Evolutionary conservation across 345 rosid species (phyloP), one percentile per base, ranked within the genome.

Genomic region (Trapa incisa): DNA sequence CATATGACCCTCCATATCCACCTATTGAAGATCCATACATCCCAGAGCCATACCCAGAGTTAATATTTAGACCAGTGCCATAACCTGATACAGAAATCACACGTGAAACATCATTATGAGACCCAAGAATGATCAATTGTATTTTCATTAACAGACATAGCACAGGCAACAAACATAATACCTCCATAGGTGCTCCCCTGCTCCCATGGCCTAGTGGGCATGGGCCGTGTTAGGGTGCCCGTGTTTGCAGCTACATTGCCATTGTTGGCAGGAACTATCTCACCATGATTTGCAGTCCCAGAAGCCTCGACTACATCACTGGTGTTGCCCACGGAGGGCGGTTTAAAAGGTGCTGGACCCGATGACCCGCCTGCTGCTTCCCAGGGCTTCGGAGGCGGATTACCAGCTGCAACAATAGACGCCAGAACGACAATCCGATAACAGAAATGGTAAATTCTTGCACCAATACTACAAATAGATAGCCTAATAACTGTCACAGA

Each of bases 281-380:
- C 96, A 57, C 99, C 97, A 0, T 96, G 97, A 68, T 66, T 84
- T 3, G 93, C 97, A 43, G 99, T 91, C 70, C 99, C 97, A 6
- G 99, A 89, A 71, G 94, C 91, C 78, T 94, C 97, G 35, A 94
- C 99, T 8, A 89, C 91, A 75, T 80, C 90, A 70, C 91, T 91
- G 7, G 97, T 94, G 85, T 80, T 91, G 29, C 96, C 93, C 62
- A 81, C 60, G 3, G 97, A 87, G 36, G 99, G 86, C 7, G 99
- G 96, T 73, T 85, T 94, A 65, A 94, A 94, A 53, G 99, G 99
- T 2, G 85, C 75, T 65, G 97, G 82, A 66, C 97, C 95, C 9
- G 93, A 74, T 0, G 89, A 77, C 47, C 81, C 71, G 66, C 84
- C 91, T 29, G 87, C 79, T 81, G 81, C 87, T 70, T 94, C 97